A percentile compares a stretch with the other conserved stretches of the same genome.
phyloP scores from a whole-genome alignment of 257 asterid species.

The Agastache rugosa region DNA sequence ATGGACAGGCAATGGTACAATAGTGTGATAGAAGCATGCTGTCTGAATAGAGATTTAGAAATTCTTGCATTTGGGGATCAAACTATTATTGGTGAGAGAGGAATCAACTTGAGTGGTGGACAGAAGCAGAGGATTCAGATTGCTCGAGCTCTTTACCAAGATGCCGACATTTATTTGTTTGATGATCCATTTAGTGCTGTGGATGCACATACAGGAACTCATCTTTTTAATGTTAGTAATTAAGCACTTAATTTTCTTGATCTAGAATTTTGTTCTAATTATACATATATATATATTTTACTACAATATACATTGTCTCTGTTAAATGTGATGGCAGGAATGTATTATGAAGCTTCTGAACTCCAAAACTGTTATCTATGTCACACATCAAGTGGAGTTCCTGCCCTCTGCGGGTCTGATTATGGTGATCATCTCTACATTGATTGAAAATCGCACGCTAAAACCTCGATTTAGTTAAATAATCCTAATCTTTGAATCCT shows the following conservation, averaged over 20 bases:
- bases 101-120: slow-evolving; percentile 90
- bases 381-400: slow-evolving; percentile 89
- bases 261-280: background rate
- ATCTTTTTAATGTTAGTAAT: background rate
- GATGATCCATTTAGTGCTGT: slow-evolving; percentile 30
- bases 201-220: slow-evolving; percentile 24
- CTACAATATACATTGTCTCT: too few relatives aligned
- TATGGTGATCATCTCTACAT: slow-evolving; percentile 53
- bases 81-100: slow-evolving; percentile 87
- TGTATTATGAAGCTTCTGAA: slow-evolving; percentile 63
- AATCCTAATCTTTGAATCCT: slow-evolving; percentile 16
- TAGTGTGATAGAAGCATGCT: slow-evolving; percentile 70
- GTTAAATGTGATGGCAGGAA: slow-evolving; percentile 49
- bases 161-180: slow-evolving; percentile 50
- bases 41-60: slow-evolving; percentile 77
- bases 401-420: slow-evolving; percentile 80
- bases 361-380: slow-evolving; percentile 68
- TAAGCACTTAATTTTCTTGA: background rate
- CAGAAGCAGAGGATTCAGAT: slow-evolving; percentile 90
- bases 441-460: too few relatives aligned
- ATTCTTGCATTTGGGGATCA: slow-evolving; percentile 80
- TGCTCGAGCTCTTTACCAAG: slow-evolving; percentile 85
- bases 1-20: slow-evolving; percentile 67
- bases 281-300: too few relatives aligned
- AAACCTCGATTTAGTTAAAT: background rate